Base-by-base conservation (phyloP, 2,329 filamentous ascomycete species). In the Aspergillus floridensis region DNA sequence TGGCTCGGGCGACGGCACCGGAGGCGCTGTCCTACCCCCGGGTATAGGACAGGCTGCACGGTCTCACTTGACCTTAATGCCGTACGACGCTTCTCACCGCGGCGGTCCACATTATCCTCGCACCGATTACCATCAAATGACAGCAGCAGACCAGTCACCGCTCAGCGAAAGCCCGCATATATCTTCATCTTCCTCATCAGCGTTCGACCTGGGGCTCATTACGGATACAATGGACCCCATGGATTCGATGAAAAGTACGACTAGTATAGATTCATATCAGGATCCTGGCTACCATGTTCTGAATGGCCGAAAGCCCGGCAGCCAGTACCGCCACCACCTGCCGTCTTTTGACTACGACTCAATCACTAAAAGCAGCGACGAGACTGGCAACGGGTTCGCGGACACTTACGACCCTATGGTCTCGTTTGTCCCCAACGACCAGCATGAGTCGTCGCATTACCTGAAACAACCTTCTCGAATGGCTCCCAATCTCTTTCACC, bases 171-270 rank as follows among this genome's bases (percentile, higher is more conserved):
- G 76, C 48, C 76, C 72, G 29, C 70, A 75, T 21, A 72, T 73
- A 38, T 77, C 73, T 3, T 77, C 72, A 2, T 76, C 75, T 1
- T 76, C 75, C 10, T 77, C 75, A 2, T 76, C 74, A 1, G 69
- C 68, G 3, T 74, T 74, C 47, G 74, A 77, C 50, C 73, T 75
- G 46, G 70, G 69, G 12, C 70, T 76, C 61, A 65, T 77, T 22
- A 72, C 68, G 47, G 74, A 77, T 49, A 67, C 75, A 2, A 74
- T 78, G 67, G 70, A 76, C 31, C 73, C 74, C 2, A 72, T 76
- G 64, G 74, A 77, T 38, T 70, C 74, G 1, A 68, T 77, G 32
- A 76, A 76, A 61, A 68, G 65, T 11, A 61, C 62, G 4, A 66
- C 72, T 16, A 68, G 67, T 38, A 66, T 73, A 51, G 72, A 73